Evolutionary conservation across 1,284 basidiomycete genomes (phyloP).

Genomic region (Puccinia novopanici): DNA sequence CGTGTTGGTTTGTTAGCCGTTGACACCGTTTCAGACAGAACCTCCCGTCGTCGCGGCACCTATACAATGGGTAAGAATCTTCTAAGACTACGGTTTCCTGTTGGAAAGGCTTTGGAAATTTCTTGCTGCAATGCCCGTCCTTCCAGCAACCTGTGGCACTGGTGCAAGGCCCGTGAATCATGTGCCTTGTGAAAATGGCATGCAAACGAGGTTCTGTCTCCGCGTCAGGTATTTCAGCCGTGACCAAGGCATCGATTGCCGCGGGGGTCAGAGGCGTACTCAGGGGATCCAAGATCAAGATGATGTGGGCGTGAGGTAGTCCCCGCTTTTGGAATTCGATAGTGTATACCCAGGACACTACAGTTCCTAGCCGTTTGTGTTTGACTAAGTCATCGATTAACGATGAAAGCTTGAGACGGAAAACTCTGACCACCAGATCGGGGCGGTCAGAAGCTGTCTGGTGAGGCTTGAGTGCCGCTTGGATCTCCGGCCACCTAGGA

Average conservation of each 20-base stretch:
- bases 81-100: background rate
- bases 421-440: background rate
- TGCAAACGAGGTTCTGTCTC: background rate
- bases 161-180: slow-evolving; percentile 2
- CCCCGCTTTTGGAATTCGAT: no score
- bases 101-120: background rate
- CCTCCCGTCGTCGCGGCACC: background rate
- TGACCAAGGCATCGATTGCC: background rate
- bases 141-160: background rate
- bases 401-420: no score
- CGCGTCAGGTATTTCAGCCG: slow-evolving; percentile 6
- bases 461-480: background rate
- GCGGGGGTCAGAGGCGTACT: no score
- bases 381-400: no score
- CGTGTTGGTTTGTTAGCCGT: background rate
- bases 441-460: background rate
- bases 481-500: background rate
- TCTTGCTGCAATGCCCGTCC: background rate
- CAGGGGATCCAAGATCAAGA: background rate
- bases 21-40: background rate
- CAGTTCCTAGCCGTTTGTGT: no score
- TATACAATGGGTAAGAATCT: background rate
- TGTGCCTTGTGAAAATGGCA: background rate
- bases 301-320: background rate
- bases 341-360: no score